Conservation (phyloP, 139 green algal genomes). For the Desmodesmus armatus region DNA sequence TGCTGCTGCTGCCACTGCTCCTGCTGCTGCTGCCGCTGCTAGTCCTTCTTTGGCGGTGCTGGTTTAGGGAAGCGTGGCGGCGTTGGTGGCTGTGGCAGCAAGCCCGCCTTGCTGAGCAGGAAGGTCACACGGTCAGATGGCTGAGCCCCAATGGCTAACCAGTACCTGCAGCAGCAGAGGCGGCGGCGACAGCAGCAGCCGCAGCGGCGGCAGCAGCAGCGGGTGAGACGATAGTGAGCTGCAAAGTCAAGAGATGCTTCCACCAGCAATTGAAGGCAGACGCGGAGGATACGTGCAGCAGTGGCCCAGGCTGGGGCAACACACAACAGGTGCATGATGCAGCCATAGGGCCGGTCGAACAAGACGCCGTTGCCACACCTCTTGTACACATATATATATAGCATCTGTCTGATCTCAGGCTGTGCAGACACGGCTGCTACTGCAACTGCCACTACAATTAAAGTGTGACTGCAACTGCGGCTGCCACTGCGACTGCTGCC, state of each 20-base stretch:
- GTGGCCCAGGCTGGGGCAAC: not conserved
- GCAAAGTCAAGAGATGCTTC: too few species aligned
- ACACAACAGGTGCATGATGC: not conserved
- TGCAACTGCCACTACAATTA: too few species aligned
- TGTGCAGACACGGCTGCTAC: too few species aligned
- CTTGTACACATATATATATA: too few species aligned
- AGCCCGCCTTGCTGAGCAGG: constrained; percentile 77
- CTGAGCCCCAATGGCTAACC: constrained; percentile 87
- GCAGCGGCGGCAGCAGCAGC: not conserved
- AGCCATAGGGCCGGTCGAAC: too few species aligned
- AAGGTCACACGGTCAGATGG: constrained; percentile 76
- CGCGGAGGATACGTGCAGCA: not conserved
- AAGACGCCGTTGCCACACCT: too few species aligned
- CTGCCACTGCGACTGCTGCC: too few species aligned
- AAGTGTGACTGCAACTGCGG: too few species aligned
- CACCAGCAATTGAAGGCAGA: too few species aligned
- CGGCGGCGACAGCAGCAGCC: too few species aligned
- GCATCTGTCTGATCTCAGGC: too few species aligned
- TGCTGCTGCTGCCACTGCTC: not conserved
- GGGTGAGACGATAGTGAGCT: not conserved
- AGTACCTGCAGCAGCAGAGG: constrained; percentile 74
- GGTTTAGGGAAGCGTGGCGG: constrained; percentile 54
- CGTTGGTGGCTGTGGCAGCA: constrained; percentile 63
- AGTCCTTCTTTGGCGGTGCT: constrained; percentile 43
- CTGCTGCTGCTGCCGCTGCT: constrained; percentile 30